A percentile compares a stretch with the other conserved stretches of the same genome.
phyloP scores from a whole-genome alignment of 2,329 filamentous ascomycete genomes.

The Elsinoe australis region DNA sequence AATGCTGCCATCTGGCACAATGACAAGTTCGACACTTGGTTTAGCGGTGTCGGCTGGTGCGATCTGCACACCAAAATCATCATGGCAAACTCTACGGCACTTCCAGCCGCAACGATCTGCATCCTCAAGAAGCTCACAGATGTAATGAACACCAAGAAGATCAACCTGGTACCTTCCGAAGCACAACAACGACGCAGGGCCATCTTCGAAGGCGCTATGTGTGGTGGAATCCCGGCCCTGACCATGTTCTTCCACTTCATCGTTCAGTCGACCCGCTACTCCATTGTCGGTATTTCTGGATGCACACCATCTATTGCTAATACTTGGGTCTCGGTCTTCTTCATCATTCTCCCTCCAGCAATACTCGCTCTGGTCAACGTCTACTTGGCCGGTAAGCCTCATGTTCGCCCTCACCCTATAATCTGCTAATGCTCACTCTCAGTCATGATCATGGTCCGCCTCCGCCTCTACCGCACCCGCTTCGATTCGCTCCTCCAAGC shows the following conservation, averaged over 20 bases:
- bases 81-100: constrained; percentile 45
- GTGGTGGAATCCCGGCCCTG: constrained; percentile 48
- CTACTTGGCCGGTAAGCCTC: constrained; percentile 51
- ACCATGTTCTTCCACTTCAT: constrained; percentile 52
- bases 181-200: constrained; percentile 41
- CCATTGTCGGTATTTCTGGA: constrained; percentile 51
- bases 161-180: constrained; percentile 44
- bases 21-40: constrained; percentile 49
- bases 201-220: constrained; percentile 48
- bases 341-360: constrained; percentile 50
- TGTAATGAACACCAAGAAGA: constrained; percentile 53
- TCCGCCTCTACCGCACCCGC: constrained; percentile 52
- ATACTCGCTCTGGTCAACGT: constrained; percentile 47
- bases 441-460: constrained; percentile 55
- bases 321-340: constrained; percentile 50
- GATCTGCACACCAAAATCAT: constrained; percentile 56
- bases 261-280: constrained; percentile 53
- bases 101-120: constrained; percentile 48
- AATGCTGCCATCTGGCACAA: constrained; percentile 59
- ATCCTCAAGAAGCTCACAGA: constrained; percentile 54
- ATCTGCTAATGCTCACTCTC: not conserved
- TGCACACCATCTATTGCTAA: constrained; percentile 48
- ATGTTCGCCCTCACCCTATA: constrained; percentile 13
- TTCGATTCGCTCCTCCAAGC: constrained; percentile 50
- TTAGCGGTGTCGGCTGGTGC: constrained; percentile 53